phyloP scores from a whole-genome alignment of 495 filamentous ascomycete species.

The Neurospora sp. region DNA sequence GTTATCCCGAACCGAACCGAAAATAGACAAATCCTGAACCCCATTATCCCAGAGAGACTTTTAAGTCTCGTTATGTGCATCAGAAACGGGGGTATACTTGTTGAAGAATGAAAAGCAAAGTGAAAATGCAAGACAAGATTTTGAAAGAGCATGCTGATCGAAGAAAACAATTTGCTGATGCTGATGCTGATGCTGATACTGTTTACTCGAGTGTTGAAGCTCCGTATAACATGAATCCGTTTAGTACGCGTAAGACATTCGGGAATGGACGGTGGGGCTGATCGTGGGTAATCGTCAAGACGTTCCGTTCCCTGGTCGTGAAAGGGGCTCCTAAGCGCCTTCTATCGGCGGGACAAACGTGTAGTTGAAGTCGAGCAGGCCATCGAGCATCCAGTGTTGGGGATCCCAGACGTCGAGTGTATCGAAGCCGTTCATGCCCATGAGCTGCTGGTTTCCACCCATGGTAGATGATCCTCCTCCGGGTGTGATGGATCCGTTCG shows the following conservation, averaged over 20 bases:
- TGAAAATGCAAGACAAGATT: background rate
- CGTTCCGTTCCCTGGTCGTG: background rate
- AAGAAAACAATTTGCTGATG: background rate
- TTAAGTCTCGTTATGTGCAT: background rate
- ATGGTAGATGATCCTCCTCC: conserved; percentile 32
- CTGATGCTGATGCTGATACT: background rate
- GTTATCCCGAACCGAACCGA: background rate
- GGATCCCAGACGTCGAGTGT: conserved; percentile 83
- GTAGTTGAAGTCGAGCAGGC: conserved; percentile 71
- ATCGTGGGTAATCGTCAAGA: background rate
- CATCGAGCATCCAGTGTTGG: conserved; percentile 83
- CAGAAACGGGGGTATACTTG: conserved; percentile 1
- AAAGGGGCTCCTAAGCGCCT: conserved; percentile 25
- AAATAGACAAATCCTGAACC: background rate
- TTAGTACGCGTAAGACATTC: background rate
- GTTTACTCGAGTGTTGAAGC: background rate
- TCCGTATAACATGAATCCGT: background rate
- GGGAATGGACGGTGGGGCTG: background rate
- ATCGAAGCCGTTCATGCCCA: conserved; percentile 44
- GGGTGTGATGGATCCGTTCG: conserved; percentile 38
- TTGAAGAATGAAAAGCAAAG: conserved; percentile 1
- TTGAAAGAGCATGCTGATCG: background rate
- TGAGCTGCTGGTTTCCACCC: conserved; percentile 26
- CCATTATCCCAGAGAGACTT: background rate
- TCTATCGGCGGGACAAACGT: conserved; percentile 39